A percentile compares a stretch with the other conserved stretches of the same genome.
These are phyloP conservation scores for Scortechinia acanthostroma DNA, from an alignment of 2,329 filamentous ascomycete genomes.

Conservation along the genomic window DNA sequence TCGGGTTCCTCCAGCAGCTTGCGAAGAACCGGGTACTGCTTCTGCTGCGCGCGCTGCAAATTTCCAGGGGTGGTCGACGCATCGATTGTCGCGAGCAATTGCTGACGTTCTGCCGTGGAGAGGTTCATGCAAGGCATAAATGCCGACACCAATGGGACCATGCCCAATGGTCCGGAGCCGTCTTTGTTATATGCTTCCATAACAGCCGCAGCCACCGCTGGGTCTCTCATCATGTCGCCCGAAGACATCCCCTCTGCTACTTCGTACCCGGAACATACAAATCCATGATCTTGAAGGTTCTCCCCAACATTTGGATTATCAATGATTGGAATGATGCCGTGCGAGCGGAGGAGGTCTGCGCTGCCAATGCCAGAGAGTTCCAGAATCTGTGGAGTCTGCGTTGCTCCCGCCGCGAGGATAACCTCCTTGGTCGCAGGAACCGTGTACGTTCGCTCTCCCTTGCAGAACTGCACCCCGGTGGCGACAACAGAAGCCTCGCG, in stretches of 20 bases:
- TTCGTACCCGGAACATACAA: slow-evolving; percentile 3
- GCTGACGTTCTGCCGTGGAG: too few relatives aligned
- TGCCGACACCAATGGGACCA: too few relatives aligned
- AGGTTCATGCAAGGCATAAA: too few relatives aligned
- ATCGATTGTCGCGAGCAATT: too few relatives aligned
- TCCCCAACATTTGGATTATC: slow-evolving; percentile 21
- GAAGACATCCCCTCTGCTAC: slow-evolving; percentile 12
- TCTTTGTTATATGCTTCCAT: too few relatives aligned
- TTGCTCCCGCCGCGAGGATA: slow-evolving; percentile 17
- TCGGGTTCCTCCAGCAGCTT: neutral
- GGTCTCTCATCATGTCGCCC: slow-evolving; percentile 13
- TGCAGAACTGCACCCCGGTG: slow-evolving; percentile 5
- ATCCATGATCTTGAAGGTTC: slow-evolving; percentile 19
- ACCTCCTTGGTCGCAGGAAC: slow-evolving; percentile 13
- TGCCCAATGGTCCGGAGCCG: too few relatives aligned
- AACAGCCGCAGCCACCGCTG: slow-evolving; percentile 9
- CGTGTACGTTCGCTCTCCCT: neutral
- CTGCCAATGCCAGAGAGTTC: slow-evolving; percentile 21
- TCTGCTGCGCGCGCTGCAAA: too few relatives aligned
- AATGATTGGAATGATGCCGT: slow-evolving; percentile 23
- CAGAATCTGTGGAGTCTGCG: slow-evolving; percentile 20
- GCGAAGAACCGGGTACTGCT: neutral
- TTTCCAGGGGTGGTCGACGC: too few relatives aligned
- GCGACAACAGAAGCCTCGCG: neutral
- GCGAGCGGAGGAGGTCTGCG: slow-evolving; percentile 11